These are phyloP conservation scores for Lagenaria siceraria DNA, from an alignment of 306 rosid genomes.

Conservation along the genomic window DNA sequence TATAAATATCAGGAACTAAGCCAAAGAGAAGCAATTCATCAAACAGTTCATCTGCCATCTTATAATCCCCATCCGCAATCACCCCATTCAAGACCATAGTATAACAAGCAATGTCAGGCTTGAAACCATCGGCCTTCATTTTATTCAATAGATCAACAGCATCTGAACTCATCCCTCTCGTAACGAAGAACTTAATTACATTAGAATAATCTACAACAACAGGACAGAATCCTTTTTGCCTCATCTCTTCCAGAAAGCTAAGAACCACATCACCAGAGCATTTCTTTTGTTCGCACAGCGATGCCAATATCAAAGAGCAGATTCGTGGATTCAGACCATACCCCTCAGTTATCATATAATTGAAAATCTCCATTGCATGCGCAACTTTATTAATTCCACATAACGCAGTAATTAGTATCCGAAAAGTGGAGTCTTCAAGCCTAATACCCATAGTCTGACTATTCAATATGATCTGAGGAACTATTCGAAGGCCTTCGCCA, in stretches of 20 bases:
- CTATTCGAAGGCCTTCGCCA: constrained; percentile 32
- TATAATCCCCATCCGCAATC: constrained; percentile 29
- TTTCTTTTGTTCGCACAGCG: constrained; percentile 33
- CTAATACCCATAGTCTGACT: constrained; percentile 46
- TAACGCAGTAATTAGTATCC: constrained; percentile 40
- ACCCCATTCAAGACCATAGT: constrained; percentile 56
- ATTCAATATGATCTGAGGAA: constrained; percentile 50
- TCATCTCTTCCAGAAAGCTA: constrained; percentile 40
- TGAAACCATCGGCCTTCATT: constrained; percentile 48
- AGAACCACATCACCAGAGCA: constrained; percentile 27
- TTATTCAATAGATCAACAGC: constrained; percentile 37
- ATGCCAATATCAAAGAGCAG: constrained; percentile 48
- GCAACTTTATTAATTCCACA: constrained; percentile 43
- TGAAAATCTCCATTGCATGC: constrained; percentile 48
- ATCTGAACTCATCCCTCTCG: constrained; percentile 35
- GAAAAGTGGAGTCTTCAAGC: constrained; percentile 54
- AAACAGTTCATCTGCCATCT: constrained; percentile 41
- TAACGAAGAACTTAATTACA: constrained; percentile 43
- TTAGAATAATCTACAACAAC: constrained; percentile 43
- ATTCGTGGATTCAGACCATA: constrained; percentile 36
- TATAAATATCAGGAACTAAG: constrained; percentile 51
- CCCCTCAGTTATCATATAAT: constrained; percentile 46
- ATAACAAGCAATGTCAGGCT: constrained; percentile 66
- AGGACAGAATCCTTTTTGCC: constrained; percentile 49
- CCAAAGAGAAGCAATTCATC: constrained; percentile 74